Evolutionary conservation across 2,329 filamentous ascomycete genomes (phyloP).

Genomic region (Cladosporium sp.): DNA sequence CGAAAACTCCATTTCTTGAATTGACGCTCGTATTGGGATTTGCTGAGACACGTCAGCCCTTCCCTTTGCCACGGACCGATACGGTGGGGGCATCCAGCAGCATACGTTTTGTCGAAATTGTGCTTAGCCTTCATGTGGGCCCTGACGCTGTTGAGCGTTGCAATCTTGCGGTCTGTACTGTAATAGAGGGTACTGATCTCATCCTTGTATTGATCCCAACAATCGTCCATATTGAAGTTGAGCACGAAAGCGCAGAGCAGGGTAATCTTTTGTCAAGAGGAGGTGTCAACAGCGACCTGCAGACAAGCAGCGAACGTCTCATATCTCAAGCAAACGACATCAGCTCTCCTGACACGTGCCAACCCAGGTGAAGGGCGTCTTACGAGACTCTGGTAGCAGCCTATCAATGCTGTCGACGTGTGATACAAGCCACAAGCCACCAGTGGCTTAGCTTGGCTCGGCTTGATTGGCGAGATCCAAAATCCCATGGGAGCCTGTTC

Average conservation of each 20-base stretch:
- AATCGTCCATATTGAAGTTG: neutral
- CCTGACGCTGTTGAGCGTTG: neutral
- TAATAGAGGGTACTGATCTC: neutral
- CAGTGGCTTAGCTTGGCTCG: neutral
- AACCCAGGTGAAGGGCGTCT: neutral
- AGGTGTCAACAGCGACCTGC: neutral
- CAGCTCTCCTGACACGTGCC: neutral
- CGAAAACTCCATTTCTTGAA: conserved; percentile 1
- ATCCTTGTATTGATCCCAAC: neutral
- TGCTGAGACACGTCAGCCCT: neutral
- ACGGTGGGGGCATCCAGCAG: neutral
- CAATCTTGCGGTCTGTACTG: neutral
- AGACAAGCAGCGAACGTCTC: too few species aligned
- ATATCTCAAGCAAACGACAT: too few species aligned
- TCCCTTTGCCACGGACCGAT: neutral
- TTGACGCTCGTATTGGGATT: neutral
- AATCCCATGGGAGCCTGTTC: neutral
- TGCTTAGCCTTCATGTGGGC: neutral
- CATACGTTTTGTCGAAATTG: neutral
- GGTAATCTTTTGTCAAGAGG: too few species aligned
- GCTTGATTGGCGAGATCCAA: neutral
- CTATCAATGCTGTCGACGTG: neutral
- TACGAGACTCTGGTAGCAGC: neutral
- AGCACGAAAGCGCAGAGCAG: neutral
- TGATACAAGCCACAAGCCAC: neutral